Base-by-base conservation (phyloP, 2,329 filamentous ascomycete species). In the Neurospora sp. region DNA sequence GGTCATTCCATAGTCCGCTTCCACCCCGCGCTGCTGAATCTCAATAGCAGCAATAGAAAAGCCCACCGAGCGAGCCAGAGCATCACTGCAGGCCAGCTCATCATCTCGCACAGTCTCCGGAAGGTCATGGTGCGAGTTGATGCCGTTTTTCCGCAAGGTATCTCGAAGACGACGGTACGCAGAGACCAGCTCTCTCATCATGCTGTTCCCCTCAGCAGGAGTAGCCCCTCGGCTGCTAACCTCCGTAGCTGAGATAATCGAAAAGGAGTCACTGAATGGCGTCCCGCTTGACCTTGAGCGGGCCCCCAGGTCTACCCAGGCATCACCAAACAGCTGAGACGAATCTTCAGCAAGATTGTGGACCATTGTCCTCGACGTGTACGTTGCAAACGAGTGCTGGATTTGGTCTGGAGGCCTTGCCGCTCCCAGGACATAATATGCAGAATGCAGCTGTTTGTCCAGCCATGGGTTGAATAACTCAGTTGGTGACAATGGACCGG, bases 21-120 rank as follows among this genome's bases (percentile, higher is more conserved):
- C 91, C 3, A 93, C 84, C 7, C 96, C 96, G 75, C 96, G 91
- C 78, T 97, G 93, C 73, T 94, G 90, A 73, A 98, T 97, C 80
- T 99, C 96, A 4, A 92, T 89, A 0, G 93, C 90, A 9, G 93
- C 90, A 71, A 99, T 93, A 0, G 94, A 95, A 78, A 90, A 93
- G 1, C 93, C 95, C 15, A 97, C 88, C 1, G 89, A 84, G 70
- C 85, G 84, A 15, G 89, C 86, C 11, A 93, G 79, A 1, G 86
- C 85, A 75, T 91, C 89, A 70, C 85, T 86, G 28, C 79, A 81
- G 69, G 80, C 81, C 5, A 90, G 78, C 70, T 87, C 83, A 46
- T 79, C 75, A 69, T 73, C 72, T 23, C 79, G 72, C 66, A 79
- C 74, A 13, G 74, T 75, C 69, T 73, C 71, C 15, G 78, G 73